phyloP scores from a whole-genome alignment of 2,329 filamentous ascomycete species.

The Fusarium sp. region DNA sequence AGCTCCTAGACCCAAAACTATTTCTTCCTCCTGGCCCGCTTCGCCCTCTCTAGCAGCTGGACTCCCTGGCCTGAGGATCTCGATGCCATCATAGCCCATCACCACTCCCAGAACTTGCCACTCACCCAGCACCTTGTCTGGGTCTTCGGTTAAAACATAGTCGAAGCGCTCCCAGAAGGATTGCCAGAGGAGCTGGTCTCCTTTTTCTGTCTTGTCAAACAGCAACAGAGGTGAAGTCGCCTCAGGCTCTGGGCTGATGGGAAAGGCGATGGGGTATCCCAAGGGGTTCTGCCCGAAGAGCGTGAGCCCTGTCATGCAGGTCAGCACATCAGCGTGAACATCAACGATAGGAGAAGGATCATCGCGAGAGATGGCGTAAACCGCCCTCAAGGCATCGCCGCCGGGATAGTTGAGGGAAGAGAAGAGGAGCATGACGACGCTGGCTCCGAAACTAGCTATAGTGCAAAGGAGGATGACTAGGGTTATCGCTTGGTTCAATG shows the following conservation, averaged over 20 bases:
- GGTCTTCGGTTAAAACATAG: slow-evolving; percentile 70
- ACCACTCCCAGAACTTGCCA: slow-evolving; percentile 71
- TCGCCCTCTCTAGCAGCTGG: slow-evolving; percentile 12
- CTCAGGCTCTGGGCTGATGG: slow-evolving; percentile 25
- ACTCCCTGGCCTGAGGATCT: slow-evolving; percentile 65
- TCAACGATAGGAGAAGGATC: slow-evolving; percentile 47
- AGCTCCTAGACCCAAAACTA: slow-evolving; percentile 60
- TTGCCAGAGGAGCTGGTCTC: slow-evolving; percentile 55
- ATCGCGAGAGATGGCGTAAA: slow-evolving; percentile 55
- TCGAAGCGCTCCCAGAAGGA: slow-evolving; percentile 74
- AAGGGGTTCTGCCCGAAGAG: slow-evolving; percentile 69
- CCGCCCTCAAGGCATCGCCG: slow-evolving; percentile 76
- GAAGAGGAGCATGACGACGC: slow-evolving; percentile 76
- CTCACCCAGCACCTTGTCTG: slow-evolving; percentile 57
- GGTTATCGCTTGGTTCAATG: slow-evolving; percentile 66
- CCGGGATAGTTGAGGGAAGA: slow-evolving; percentile 96
- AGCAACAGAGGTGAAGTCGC: slow-evolving; percentile 47
- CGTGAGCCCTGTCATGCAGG: slow-evolving; percentile 79
- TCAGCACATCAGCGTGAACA: slow-evolving; percentile 74
- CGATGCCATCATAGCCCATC: slow-evolving; percentile 69
- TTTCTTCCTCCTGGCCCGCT: slow-evolving; percentile 30
- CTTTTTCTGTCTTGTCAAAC: slow-evolving; percentile 73
- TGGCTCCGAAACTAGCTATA: slow-evolving; percentile 69
- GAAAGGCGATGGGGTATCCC: slow-evolving; percentile 52
- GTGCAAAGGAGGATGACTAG: slow-evolving; percentile 70